phyloP scores from a whole-genome alignment of 1,139 yeast genomes.

The Magnusiomyces magnusii region DNA sequence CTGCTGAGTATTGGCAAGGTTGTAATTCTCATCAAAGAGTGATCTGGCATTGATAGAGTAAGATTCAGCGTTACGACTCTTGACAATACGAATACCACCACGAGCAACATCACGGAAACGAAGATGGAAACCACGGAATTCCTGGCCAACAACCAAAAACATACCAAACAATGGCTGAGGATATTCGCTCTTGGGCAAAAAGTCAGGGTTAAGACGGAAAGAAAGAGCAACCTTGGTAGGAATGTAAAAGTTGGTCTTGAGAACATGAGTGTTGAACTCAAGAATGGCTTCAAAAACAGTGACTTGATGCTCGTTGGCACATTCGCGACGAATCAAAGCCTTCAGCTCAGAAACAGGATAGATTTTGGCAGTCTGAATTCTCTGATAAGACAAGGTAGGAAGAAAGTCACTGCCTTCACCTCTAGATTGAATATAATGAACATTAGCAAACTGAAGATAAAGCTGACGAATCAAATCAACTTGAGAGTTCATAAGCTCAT shows the following conservation, averaged over 20 bases:
- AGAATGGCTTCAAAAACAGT: constrained; percentile 76
- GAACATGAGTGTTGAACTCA: constrained; percentile 74
- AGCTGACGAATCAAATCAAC: constrained; percentile 70
- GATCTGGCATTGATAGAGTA: constrained; percentile 80
- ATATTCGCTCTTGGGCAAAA: constrained; percentile 78
- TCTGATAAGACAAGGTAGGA: constrained; percentile 83
- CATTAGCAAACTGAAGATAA: constrained; percentile 87
- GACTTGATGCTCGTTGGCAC: constrained; percentile 73
- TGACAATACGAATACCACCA: constrained; percentile 96
- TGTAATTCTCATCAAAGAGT: constrained; percentile 93
- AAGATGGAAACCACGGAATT: constrained; percentile 95
- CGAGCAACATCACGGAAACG: constrained; percentile 96
- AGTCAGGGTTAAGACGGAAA: constrained; percentile 80
- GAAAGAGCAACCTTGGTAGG: constrained; percentile 94
- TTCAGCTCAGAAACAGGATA: constrained; percentile 70
- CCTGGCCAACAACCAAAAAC: constrained; percentile 94
- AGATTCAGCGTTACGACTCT: constrained; percentile 77
- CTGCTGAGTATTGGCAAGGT: constrained; percentile 94
- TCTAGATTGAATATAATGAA: constrained; percentile 70
- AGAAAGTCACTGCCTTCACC: constrained; percentile 43
- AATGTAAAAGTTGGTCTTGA: constrained; percentile 90
- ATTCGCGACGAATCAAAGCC: constrained; percentile 55
- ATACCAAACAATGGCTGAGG: constrained; percentile 92
- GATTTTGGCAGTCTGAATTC: constrained; percentile 72
- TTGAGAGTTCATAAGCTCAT: constrained; percentile 65